Evolutionary conservation across 495 filamentous ascomycete genomes (phyloP).

Genomic region (Haplographium delicatum): DNA sequence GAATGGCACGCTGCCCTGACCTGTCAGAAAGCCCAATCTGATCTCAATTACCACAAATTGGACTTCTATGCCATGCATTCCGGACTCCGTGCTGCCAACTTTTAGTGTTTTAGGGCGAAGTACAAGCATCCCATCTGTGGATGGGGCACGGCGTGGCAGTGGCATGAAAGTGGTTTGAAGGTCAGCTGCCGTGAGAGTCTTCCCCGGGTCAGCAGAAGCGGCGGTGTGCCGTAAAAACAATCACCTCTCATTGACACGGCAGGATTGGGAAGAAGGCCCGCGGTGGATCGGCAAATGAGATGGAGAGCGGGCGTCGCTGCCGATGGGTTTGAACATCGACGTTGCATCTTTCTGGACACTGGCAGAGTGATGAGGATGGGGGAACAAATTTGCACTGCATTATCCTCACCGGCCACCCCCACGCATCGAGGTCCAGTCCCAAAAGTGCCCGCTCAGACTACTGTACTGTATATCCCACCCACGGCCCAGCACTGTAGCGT

Average conservation of each 20-base stretch:
- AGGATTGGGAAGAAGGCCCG: background rate
- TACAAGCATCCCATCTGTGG: background rate
- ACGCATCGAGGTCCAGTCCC: background rate
- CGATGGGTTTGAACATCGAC: background rate
- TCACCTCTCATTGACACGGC: background rate
- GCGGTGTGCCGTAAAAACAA: slow-evolving; percentile 9
- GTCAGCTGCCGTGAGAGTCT: background rate
- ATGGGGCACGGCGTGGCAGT: background rate
- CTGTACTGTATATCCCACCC: no score
- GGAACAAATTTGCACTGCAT: background rate
- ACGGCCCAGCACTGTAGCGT: no score
- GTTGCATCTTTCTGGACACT: background rate
- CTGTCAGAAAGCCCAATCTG: no score
- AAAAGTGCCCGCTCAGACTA: no score
- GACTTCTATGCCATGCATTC: background rate
- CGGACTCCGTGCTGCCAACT: background rate
- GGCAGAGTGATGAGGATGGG: background rate
- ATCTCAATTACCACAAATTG: no score
- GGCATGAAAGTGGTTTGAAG: background rate
- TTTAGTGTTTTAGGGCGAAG: background rate
- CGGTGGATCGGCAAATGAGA: background rate
- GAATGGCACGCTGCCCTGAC: no score
- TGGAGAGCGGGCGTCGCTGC: background rate
- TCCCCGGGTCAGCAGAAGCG: background rate
- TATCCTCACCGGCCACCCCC: background rate